Evolutionary conservation across 2,329 filamentous ascomycete genomes (phyloP).

Genomic region (Curvularia sp.): DNA sequence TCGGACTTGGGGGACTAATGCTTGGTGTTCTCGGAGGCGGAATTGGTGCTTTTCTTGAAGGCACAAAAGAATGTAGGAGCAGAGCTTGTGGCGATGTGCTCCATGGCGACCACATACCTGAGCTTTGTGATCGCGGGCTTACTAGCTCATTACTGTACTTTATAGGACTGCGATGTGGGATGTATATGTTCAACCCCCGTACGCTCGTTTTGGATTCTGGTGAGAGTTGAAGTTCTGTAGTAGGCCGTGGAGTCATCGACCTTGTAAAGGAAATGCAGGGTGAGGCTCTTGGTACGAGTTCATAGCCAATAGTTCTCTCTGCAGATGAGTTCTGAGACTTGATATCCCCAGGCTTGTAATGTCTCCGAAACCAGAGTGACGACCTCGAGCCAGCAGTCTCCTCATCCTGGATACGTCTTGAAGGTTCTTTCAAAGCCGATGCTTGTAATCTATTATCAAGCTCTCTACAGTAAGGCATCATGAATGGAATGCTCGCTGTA

Average conservation of each 20-base stretch:
- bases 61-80: conserved; percentile 24
- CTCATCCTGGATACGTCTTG: conserved; percentile 16
- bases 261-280: conserved; percentile 30
- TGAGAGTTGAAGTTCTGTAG: conserved; percentile 21
- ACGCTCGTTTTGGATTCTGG: conserved; percentile 28
- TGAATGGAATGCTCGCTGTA: conserved; percentile 46
- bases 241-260: conserved; percentile 30
- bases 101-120: conserved; percentile 34
- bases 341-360: conserved; percentile 18
- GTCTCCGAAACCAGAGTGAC: conserved; percentile 23
- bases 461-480: conserved; percentile 40
- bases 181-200: conserved; percentile 32
- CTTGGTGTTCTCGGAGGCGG: conserved; percentile 25
- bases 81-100: conserved; percentile 33
- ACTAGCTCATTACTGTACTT: conserved; percentile 13
- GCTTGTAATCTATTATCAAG: conserved; percentile 27
- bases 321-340: conserved; percentile 23
- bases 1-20: conserved; percentile 9
- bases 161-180: conserved; percentile 24
- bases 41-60: conserved; percentile 21
- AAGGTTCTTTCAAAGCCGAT: conserved; percentile 21
- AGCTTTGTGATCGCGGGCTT: conserved; percentile 41
- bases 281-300: conserved; percentile 29
- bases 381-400: conserved; percentile 13
- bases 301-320: conserved; percentile 16